Percentiles rank a stretch among this genome's conserved stretches.
Evolutionary conservation across 768 basidiomycete genomes (phyloP).

Genomic region (Obba rivulosa): DNA sequence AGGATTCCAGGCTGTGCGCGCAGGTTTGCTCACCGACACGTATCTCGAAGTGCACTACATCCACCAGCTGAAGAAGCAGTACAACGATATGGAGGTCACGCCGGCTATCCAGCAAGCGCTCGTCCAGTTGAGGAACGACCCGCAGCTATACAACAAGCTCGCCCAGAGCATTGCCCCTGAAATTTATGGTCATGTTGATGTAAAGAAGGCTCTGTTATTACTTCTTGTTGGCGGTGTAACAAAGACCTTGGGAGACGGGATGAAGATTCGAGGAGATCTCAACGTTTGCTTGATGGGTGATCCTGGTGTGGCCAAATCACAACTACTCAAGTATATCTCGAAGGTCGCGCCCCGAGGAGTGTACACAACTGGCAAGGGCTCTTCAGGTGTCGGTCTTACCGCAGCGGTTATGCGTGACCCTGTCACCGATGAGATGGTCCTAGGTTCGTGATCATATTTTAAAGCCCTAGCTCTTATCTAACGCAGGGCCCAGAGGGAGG

Average conservation of each 20-base stretch:
- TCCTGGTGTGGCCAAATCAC: slow-evolving; percentile 98
- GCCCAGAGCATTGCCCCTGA: slow-evolving; percentile 96
- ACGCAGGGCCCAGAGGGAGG: slow-evolving; percentile 74
- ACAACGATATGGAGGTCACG: slow-evolving; percentile 90
- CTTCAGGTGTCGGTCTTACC: slow-evolving; percentile 96
- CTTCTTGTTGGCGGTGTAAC: slow-evolving; percentile 95
- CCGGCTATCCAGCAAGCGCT: slow-evolving; percentile 74
- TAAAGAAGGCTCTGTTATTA: slow-evolving; percentile 92
- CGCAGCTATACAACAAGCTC: slow-evolving; percentile 79
- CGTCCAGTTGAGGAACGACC: slow-evolving; percentile 62
- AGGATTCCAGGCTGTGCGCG: slow-evolving; percentile 94
- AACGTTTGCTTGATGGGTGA: slow-evolving; percentile 99
- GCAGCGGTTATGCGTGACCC: slow-evolving; percentile 99
- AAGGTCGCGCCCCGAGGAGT: slow-evolving; percentile 97
- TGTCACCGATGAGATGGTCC: slow-evolving; percentile 98
- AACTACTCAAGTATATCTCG: slow-evolving; percentile 95
- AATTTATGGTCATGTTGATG: slow-evolving; percentile 95
- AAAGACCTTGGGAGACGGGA: slow-evolving; percentile 92
- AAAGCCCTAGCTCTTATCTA: background rate
- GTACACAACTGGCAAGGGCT: slow-evolving; percentile 97
- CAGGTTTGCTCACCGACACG: slow-evolving; percentile 94
- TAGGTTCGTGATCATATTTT: slow-evolving; percentile 56
- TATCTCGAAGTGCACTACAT: slow-evolving; percentile 91
- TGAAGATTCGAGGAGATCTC: slow-evolving; percentile 98
- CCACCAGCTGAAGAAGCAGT: slow-evolving; percentile 95